Conservation (phyloP, 2,329 filamentous ascomycete species). For the Fusarium ramigenum region DNA sequence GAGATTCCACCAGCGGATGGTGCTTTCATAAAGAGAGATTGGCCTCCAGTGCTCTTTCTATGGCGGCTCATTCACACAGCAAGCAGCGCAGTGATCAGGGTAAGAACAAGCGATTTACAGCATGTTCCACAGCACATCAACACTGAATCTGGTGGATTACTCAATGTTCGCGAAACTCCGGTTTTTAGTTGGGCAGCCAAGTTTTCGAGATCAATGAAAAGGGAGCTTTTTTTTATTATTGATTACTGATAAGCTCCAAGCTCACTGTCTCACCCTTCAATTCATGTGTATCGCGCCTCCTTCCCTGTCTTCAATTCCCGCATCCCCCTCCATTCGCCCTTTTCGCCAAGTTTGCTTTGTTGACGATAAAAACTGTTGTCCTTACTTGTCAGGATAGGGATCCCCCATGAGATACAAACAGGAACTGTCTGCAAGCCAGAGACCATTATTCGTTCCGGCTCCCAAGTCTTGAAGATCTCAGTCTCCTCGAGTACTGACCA, state of each 20-base stretch:
- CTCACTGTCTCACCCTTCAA: rapidly evolving
- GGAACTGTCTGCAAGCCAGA: background rate
- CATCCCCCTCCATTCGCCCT: rapidly evolving
- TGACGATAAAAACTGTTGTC: too few species aligned
- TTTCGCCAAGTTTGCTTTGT: rapidly evolving
- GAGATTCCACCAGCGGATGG: rapidly evolving
- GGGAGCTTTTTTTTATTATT: rapidly evolving
- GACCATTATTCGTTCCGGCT: background rate
- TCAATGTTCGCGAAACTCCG: background rate
- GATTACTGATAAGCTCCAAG: background rate
- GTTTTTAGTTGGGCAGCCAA: too few species aligned
- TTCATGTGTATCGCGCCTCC: rapidly evolving
- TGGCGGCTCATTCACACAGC: rapidly evolving
- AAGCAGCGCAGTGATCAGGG: background rate
- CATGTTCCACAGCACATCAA: background rate
- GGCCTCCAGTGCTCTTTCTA: background rate
- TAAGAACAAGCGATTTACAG: background rate
- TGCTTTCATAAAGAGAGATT: background rate
- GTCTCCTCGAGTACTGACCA: background rate
- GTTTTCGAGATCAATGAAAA: too few species aligned
- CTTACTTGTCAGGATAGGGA: too few species aligned
- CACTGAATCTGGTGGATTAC: background rate
- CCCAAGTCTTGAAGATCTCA: background rate
- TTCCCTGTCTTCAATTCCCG: rapidly evolving
- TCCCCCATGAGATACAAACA: background rate